phyloP scores from a whole-genome alignment of 352 stramenopile species.

The Aphanomyces cochlioides region DNA sequence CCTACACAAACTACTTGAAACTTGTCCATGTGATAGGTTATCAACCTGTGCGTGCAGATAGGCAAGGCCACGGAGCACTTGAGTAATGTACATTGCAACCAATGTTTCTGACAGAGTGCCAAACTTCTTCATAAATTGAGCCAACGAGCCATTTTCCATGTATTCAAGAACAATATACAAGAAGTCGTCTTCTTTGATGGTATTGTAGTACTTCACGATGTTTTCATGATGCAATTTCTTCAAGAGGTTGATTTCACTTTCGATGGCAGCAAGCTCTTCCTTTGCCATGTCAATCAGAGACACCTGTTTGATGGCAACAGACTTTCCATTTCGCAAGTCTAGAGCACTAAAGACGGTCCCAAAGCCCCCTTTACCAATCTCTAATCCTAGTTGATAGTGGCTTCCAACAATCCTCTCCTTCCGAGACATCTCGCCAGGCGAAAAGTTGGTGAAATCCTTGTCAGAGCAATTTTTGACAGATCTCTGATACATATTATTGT shows the following conservation, averaged over 20 bases:
- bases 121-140: conserved; percentile 92
- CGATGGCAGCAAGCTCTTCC: conserved; percentile 75
- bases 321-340: conserved; percentile 75
- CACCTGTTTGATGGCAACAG: conserved; percentile 85
- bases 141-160: conserved; percentile 92
- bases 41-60: conserved; percentile 74
- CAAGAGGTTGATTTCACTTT: conserved; percentile 90
- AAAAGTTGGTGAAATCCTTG: too few relatives aligned
- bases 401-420: conserved; percentile 19
- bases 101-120: conserved; percentile 88
- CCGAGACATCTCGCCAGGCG: conserved; percentile 15
- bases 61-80: conserved; percentile 85
- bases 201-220: conserved; percentile 95
- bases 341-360: conserved; percentile 87
- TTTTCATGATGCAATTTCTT: conserved; percentile 93
- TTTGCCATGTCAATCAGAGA: conserved; percentile 80
- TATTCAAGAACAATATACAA: conserved; percentile 89
- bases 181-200: conserved; percentile 80
- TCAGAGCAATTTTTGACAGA: too few relatives aligned
- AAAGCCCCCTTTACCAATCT: conserved; percentile 91
- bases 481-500: too few relatives aligned
- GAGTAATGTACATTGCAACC: conserved; percentile 89
- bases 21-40: background rate
- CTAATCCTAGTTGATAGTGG: conserved; percentile 81
- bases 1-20: conserved; percentile 43